These are phyloP conservation scores for Vigna radiata DNA, from an alignment of 306 rosid genomes.

Conservation along the genomic window DNA sequence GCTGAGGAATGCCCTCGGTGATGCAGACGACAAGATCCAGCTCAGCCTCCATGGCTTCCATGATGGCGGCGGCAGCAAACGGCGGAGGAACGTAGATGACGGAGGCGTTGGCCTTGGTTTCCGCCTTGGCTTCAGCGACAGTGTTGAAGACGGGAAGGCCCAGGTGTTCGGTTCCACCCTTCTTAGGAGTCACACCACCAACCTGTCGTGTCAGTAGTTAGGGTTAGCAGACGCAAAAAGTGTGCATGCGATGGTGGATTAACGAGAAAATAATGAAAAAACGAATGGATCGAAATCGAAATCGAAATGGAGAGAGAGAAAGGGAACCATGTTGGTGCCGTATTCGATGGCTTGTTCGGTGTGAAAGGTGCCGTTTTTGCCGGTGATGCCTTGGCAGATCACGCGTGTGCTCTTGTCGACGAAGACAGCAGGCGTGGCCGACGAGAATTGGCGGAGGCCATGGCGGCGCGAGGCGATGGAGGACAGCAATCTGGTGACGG, in stretches of 20 bases:
- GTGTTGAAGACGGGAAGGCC: constrained; percentile 98
- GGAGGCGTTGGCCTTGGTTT: constrained; percentile 92
- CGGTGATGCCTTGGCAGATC: constrained; percentile 97
- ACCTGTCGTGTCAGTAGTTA: constrained; percentile 20
- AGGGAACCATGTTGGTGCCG: constrained; percentile 89
- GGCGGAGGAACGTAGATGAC: constrained; percentile 98
- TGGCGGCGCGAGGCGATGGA: constrained; percentile 64
- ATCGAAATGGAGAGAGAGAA: not conserved
- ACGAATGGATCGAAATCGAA: not conserved
- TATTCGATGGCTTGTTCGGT: constrained; percentile 98
- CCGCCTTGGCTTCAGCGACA: constrained; percentile 95
- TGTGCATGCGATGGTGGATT: not conserved
- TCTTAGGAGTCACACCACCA: constrained; percentile 98
- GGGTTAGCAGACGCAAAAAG: constrained; percentile 6
- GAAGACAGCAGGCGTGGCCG: constrained; percentile 87
- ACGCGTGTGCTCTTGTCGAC: constrained; percentile 98
- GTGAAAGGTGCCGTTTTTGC: constrained; percentile 95
- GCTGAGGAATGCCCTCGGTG: constrained; percentile 99
- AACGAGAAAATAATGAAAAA: not conserved
- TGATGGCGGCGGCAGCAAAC: constrained; percentile 92
- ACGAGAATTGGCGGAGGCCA: constrained; percentile 59
- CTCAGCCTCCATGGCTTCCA: constrained; percentile 95
- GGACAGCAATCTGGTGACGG: constrained; percentile 61
- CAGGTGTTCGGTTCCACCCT: constrained; percentile 94
- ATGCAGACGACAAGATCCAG: constrained; percentile 96